Percentiles rank a stretch among this genome's conserved stretches.
These are phyloP conservation scores for Diaporthe sp. DNA, from an alignment of 2,329 filamentous ascomycete genomes.

Conservation along the genomic window DNA sequence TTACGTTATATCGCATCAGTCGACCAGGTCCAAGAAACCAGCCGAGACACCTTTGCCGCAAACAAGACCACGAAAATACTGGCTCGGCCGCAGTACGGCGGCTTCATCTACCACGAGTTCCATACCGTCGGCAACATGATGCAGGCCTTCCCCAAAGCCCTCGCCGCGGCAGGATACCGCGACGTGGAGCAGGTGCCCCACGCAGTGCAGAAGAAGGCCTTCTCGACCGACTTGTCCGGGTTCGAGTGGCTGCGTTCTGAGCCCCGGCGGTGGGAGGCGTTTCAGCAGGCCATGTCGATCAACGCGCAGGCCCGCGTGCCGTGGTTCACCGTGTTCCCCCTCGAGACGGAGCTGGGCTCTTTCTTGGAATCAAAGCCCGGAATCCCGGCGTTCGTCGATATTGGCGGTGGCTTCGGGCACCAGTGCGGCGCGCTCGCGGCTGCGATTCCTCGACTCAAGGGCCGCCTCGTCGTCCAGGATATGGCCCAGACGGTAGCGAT, in stretches of 20 bases:
- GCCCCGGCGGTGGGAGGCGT: not conserved
- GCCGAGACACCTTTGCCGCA: conserved; percentile 1
- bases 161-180: not conserved
- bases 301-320: conserved; percentile 35
- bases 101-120: not conserved
- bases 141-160: not conserved
- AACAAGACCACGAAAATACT: conserved; percentile 8
- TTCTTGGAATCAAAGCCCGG: not conserved
- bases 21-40: not conserved
- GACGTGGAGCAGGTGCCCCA: not conserved
- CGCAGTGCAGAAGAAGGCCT: not conserved
- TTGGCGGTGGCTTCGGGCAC: conserved; percentile 35
- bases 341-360: conserved; percentile 33
- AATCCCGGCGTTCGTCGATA: conserved; percentile 5
- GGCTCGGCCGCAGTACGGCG: not conserved
- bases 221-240: not conserved
- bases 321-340: conserved; percentile 39
- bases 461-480: conserved; percentile 26
- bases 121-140: not conserved
- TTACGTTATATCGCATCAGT: conserved; percentile 14
- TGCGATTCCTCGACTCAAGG: not conserved
- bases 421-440: conserved; percentile 29
- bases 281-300: conserved; percentile 39
- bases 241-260: not conserved
- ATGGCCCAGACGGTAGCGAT: not conserved